A percentile compares a stretch with the other conserved stretches of the same genome.
Conservation (phyloP, 2,329 filamentous ascomycete species). For the Aureobasidium vineae region DNA sequence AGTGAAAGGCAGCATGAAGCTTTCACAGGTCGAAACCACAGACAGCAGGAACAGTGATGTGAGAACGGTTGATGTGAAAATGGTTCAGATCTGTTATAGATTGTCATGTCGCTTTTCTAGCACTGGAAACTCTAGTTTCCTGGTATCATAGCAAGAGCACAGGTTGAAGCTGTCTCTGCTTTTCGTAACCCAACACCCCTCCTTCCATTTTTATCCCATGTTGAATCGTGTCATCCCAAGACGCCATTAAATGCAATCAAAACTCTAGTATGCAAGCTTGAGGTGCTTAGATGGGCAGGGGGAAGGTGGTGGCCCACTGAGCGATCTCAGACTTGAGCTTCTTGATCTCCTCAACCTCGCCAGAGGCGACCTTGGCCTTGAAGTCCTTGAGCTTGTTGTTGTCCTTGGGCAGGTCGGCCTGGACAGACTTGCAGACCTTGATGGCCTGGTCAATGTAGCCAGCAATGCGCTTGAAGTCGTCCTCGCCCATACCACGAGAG, state of each 20-base stretch:
- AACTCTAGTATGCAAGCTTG: not conserved
- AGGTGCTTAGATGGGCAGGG: conserved; percentile 68
- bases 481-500: conserved; percentile 84
- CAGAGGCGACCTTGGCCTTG: conserved; percentile 82
- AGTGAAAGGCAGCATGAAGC: not conserved
- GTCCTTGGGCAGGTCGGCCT: conserved; percentile 83
- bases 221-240: conserved; percentile 26
- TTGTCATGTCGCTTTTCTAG: conserved; percentile 23
- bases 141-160: conserved; percentile 27
- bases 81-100: conserved; percentile 16
- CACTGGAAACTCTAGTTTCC: conserved; percentile 3
- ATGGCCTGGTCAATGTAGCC: conserved; percentile 85
- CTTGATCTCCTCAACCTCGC: conserved; percentile 77
- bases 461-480: conserved; percentile 89
- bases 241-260: conserved; percentile 26
- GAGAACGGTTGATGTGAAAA: not conserved
- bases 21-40: not conserved
- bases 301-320: conserved; percentile 83
- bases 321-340: conserved; percentile 86
- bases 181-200: conserved; percentile 25
- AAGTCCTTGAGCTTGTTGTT: conserved; percentile 99
- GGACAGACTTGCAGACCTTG: conserved; percentile 86
- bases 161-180: conserved; percentile 26
- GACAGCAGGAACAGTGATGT: not conserved
- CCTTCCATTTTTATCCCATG: conserved; percentile 20